Percentiles rank a stretch among this genome's conserved stretches.
Conservation (phyloP, 257 asterid species). For the Solanum medicagineum region DNA sequence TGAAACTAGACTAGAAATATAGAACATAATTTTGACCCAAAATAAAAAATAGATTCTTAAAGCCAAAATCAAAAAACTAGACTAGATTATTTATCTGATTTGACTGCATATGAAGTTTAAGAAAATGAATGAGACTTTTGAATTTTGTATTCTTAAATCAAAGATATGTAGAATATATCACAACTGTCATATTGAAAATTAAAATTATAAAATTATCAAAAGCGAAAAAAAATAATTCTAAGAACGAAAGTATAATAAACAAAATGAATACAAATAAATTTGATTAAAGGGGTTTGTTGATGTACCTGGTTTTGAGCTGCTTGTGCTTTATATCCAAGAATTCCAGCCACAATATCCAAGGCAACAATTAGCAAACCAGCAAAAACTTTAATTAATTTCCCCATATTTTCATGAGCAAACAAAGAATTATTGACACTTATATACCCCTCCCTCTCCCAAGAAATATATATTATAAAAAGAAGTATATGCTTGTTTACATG, state of each 20-base stretch:
- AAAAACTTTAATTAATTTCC: conserved; percentile 35
- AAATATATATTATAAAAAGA: not conserved
- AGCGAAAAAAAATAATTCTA: not conserved
- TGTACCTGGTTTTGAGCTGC: conserved; percentile 66
- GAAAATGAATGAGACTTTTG: not conserved
- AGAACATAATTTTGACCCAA: not conserved
- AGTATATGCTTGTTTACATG: not conserved
- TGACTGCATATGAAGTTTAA: not conserved
- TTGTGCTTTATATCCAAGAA: conserved; percentile 72
- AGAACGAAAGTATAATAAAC: not conserved
- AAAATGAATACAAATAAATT: not conserved
- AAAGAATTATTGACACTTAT: not conserved
- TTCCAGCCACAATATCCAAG: conserved; percentile 57
- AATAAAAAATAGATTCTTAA: not conserved
- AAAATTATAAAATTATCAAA: too few species aligned
- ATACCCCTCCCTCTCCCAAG: not conserved
- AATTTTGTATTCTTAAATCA: not conserved
- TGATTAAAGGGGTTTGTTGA: not conserved
- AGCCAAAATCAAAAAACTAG: too few species aligned
- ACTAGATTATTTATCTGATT: not conserved
- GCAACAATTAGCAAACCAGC: conserved; percentile 56
- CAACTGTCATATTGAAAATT: too few species aligned
- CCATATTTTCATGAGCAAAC: conserved; percentile 22
- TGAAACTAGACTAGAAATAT: not conserved
- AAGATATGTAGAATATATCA: not conserved